A percentile compares a stretch with the other conserved stretches of the same genome.
Conservation (phyloP, 345 rosid genomes). For the Aurinia saxatilis region DNA sequence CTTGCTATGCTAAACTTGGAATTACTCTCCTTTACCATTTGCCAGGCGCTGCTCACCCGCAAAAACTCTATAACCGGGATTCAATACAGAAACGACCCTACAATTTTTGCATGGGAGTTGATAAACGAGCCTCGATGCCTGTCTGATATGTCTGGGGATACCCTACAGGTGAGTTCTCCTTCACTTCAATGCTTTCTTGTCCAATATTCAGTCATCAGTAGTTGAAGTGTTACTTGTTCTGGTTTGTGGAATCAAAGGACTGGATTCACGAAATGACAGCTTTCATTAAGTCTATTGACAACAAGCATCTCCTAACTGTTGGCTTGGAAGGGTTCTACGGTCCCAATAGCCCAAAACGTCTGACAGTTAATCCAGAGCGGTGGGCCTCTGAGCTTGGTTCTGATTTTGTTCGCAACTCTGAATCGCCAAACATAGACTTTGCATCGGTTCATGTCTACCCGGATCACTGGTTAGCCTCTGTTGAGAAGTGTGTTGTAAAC, state of each 20-base stretch:
- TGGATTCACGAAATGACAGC: slow-evolving; percentile 90
- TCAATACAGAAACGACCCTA: slow-evolving; percentile 83
- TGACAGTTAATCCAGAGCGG: slow-evolving; percentile 62
- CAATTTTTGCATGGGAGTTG: slow-evolving; percentile 92
- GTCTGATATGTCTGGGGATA: slow-evolving; percentile 88
- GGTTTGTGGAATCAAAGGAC: slow-evolving; percentile 42
- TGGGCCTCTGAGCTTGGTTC: slow-evolving; percentile 89
- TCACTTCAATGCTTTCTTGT: too few relatives aligned
- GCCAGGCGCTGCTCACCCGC: slow-evolving; percentile 70
- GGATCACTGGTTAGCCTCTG: slow-evolving; percentile 68
- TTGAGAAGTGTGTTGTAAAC: too few relatives aligned
- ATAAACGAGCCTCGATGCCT: slow-evolving; percentile 93
- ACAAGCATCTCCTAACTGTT: slow-evolving; percentile 75
- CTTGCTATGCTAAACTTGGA: too few relatives aligned
- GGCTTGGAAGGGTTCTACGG: slow-evolving; percentile 98
- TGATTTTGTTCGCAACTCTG: slow-evolving; percentile 76
- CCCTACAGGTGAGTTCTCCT: slow-evolving; percentile 66
- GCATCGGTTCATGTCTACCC: slow-evolving; percentile 94
- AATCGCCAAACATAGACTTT: slow-evolving; percentile 52
- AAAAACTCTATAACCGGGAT: slow-evolving; percentile 83
- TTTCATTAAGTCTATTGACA: slow-evolving; percentile 77
- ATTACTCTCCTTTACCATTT: too few relatives aligned
- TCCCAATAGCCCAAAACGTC: slow-evolving; percentile 66
- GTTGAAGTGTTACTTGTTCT: neutral
- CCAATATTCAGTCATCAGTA: too few relatives aligned